phyloP scores from a whole-genome alignment of 208 protist species.

The Trichomonas gallinae region DNA sequence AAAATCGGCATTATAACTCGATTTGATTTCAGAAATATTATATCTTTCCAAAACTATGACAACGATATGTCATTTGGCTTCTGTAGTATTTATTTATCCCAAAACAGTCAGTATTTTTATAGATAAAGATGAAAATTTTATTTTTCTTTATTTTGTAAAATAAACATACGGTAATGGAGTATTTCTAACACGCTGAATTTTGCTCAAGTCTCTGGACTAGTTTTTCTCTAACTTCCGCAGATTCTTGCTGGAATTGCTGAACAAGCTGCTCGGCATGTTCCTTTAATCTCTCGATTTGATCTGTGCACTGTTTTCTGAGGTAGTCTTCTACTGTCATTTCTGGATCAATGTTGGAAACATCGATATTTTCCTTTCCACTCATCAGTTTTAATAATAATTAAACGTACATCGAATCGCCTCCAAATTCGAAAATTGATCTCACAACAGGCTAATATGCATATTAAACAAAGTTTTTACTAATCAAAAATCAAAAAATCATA shows the following conservation, averaged over 20 bases:
- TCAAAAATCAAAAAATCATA: too few relatives aligned
- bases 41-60: too few relatives aligned
- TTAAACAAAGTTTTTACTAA: too few relatives aligned
- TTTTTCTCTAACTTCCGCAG: conserved; percentile 16
- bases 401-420: neutral
- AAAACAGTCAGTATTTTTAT: too few relatives aligned
- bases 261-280: neutral
- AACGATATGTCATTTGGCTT: too few relatives aligned
- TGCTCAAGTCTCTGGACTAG: neutral
- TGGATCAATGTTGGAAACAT: neutral
- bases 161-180: neutral
- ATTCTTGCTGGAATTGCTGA: neutral
- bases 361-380: neutral
- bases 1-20: too few relatives aligned
- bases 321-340: conserved; percentile 15
- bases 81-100: too few relatives aligned
- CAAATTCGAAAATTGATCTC: too few relatives aligned
- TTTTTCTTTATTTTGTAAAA: too few relatives aligned
- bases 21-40: too few relatives aligned
- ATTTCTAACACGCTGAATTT: neutral
- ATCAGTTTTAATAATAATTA: neutral
- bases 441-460: too few relatives aligned
- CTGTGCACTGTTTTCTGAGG: neutral
- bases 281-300: neutral
- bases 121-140: too few relatives aligned